A percentile compares a stretch with the other conserved stretches of the same genome.
Conservation (phyloP, 2,329 filamentous ascomycete species). For the Leptosphaerulina australis region DNA sequence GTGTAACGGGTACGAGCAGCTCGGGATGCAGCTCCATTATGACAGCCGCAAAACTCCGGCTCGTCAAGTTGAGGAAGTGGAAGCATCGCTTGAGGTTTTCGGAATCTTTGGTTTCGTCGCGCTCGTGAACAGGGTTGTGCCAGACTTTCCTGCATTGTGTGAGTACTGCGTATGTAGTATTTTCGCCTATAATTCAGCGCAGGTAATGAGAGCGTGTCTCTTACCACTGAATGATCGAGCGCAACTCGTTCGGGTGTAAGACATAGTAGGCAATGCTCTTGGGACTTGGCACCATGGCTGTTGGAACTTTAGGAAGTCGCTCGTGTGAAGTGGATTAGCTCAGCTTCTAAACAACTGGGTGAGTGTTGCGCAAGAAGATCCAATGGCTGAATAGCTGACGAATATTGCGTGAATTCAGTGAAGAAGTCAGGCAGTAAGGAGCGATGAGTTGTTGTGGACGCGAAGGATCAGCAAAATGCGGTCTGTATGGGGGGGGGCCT, state of each 20-base stretch:
- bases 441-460: conserved; percentile 11
- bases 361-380: conserved; percentile 2
- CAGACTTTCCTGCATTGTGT: conserved; percentile 78
- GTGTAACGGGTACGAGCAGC: conserved; percentile 81
- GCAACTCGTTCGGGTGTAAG: conserved; percentile 77
- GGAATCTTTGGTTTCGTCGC: conserved; percentile 76
- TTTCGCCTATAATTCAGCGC: not conserved
- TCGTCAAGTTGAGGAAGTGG: conserved; percentile 82
- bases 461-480: conserved; percentile 18
- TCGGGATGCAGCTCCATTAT: conserved; percentile 96
- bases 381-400: conserved; percentile 11
- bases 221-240: conserved; percentile 88
- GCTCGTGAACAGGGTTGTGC: conserved; percentile 91
- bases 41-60: conserved; percentile 89
- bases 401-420: conserved; percentile 15
- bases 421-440: conserved; percentile 18
- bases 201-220: conserved; percentile 22
- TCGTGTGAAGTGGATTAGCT: conserved; percentile 11
- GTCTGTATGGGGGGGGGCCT: conserved; percentile 18
- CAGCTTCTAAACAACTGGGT: conserved; percentile 8
- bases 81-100: conserved; percentile 81
- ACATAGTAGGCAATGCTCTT: conserved; percentile 70
- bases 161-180: conserved; percentile 9
- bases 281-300: conserved; percentile 46
- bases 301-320: conserved; percentile 21